Conservation (phyloP, 2,329 filamentous ascomycete species). For the Blastomyces silverae region DNA sequence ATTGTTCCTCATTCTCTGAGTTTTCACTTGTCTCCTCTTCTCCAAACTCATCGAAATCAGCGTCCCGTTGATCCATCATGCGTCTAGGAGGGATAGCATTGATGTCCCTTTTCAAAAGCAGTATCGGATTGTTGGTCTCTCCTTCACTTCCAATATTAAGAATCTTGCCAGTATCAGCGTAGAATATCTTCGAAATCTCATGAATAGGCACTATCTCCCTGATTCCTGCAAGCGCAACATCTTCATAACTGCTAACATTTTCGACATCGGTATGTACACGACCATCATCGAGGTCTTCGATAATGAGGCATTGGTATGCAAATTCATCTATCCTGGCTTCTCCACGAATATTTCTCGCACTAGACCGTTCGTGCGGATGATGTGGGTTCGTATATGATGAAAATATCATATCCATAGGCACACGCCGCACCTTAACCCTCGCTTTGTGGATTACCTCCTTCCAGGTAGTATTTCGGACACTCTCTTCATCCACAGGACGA, state of each 20-base stretch:
- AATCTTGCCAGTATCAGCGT: conserved; percentile 82
- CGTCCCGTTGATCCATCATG: conserved; percentile 48
- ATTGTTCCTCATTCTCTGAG: conserved; percentile 38
- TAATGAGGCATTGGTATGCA: conserved; percentile 70
- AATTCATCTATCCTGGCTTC: conserved; percentile 56
- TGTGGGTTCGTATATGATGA: conserved; percentile 29
- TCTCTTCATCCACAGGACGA: conserved; percentile 50
- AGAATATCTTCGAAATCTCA: conserved; percentile 83
- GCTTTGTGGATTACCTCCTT: conserved; percentile 96
- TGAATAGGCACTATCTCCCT: conserved; percentile 62
- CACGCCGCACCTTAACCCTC: conserved; percentile 68
- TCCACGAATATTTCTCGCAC: conserved; percentile 29
- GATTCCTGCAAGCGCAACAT: conserved; percentile 56
- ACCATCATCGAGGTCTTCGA: conserved; percentile 73
- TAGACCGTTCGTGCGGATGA: conserved; percentile 18
- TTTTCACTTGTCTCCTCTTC: conserved; percentile 24
- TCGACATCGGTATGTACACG: conserved; percentile 56
- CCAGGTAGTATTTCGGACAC: conserved; percentile 68
- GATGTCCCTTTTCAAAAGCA: conserved; percentile 66
- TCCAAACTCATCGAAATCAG: conserved; percentile 29
- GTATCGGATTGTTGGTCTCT: conserved; percentile 64
- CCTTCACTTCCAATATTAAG: conserved; percentile 69
- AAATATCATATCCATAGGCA: conserved; percentile 54
- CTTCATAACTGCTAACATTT: conserved; percentile 54
- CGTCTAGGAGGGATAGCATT: conserved; percentile 56